Percentiles rank a stretch among this genome's conserved stretches.
Conservation (phyloP, 148 eudicot genomes). For the Rhododendron griersonianum region DNA sequence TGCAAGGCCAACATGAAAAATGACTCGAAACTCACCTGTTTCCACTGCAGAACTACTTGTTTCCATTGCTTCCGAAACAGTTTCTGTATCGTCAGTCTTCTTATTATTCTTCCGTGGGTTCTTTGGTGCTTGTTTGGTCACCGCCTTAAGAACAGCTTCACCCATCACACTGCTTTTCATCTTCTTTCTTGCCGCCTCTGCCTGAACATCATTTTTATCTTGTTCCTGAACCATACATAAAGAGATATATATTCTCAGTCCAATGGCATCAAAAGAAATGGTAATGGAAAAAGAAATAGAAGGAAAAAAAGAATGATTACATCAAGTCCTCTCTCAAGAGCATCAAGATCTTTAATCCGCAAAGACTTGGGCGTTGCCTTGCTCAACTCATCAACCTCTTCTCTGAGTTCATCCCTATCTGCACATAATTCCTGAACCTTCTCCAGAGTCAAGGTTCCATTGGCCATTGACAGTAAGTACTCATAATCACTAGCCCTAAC, state of each 20-base stretch:
- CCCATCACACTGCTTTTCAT: conserved; percentile 5
- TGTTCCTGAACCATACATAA: conserved; percentile 38
- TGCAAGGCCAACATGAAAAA: background rate
- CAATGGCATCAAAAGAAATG: background rate
- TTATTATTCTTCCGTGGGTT: conserved; percentile 38
- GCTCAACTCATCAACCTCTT: no score
- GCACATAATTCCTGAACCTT: no score
- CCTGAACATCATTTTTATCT: conserved; percentile 42
- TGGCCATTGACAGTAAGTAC: no score
- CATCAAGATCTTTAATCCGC: no score
- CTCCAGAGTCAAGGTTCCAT: no score
- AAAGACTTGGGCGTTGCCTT: no score
- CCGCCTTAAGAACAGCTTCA: conserved; percentile 23
- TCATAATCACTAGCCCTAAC: no score
- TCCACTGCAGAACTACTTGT: conserved; percentile 31
- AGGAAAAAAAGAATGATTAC: background rate
- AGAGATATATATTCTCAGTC: background rate
- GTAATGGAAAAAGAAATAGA: background rate
- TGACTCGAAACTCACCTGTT: conserved; percentile 36
- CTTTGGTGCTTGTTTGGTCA: conserved; percentile 27
- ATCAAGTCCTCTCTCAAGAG: no score
- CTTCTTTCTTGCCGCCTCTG: conserved; percentile 23
- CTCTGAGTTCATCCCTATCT: no score
- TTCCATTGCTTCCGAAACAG: conserved; percentile 28
- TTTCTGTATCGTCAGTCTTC: conserved; percentile 30